These are phyloP conservation scores for Escallonia herrerae DNA, from an alignment of 129 eudicot genomes.

Conservation along the genomic window DNA sequence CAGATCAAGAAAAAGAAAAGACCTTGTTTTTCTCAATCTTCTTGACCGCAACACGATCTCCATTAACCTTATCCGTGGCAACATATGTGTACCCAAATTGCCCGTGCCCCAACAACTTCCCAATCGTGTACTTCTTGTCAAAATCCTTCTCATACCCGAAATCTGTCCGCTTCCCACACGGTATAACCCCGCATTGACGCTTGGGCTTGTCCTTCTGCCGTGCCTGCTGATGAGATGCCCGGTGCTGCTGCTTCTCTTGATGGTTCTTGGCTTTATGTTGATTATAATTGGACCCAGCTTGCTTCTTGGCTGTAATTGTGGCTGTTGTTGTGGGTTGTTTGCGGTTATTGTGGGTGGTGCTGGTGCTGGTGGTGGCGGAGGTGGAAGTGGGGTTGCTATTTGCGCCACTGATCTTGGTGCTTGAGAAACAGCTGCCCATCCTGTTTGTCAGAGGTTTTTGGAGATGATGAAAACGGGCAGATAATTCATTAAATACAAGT, in stretches of 20 bases:
- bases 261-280: slow-evolving; percentile 18
- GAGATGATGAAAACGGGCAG: slow-evolving; percentile 5
- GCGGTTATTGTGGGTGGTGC: slow-evolving; percentile 15
- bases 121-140: slow-evolving; percentile 63
- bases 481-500: slow-evolving; percentile 3
- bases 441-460: neutral
- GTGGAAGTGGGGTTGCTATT: slow-evolving; percentile 50
- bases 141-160: slow-evolving; percentile 88
- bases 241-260: slow-evolving; percentile 4
- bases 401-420: slow-evolving; percentile 60
- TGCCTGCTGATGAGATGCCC: slow-evolving; percentile 24
- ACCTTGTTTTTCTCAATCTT: slow-evolving; percentile 93
- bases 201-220: slow-evolving; percentile 24
- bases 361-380: neutral
- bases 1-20: slow-evolving; percentile 3
- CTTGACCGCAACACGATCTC: slow-evolving; percentile 97
- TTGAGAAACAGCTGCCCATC: slow-evolving; percentile 76
- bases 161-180: slow-evolving; percentile 89
- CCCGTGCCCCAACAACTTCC: slow-evolving; percentile 97
- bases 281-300: slow-evolving; percentile 23
- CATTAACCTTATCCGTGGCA: slow-evolving; percentile 76
- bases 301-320: slow-evolving; percentile 14
- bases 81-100: slow-evolving; percentile 97
- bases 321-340: slow-evolving; percentile 16
- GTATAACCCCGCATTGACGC: slow-evolving; percentile 46